phyloP scores from a whole-genome alignment of 2,329 filamentous ascomycete genomes.

The Ophiocordyceps camponoti-rufipedis region DNA sequence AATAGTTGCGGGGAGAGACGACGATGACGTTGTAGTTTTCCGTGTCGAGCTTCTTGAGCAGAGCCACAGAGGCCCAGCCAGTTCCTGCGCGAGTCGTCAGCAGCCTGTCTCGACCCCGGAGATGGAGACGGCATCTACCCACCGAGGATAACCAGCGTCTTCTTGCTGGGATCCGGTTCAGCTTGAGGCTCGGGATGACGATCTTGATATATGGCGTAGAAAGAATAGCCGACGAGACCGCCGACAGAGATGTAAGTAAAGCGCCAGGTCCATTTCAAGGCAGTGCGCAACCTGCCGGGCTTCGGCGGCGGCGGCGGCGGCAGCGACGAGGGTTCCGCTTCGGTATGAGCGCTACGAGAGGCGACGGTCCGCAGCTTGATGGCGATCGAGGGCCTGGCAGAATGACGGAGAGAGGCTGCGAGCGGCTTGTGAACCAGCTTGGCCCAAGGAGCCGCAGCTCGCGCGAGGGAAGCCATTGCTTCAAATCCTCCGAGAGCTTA shows the following conservation, averaged over 20 bases:
- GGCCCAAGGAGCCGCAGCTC: constrained; percentile 20
- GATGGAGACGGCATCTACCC: constrained; percentile 10
- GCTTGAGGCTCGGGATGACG: constrained; percentile 68
- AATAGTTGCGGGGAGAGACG: constrained; percentile 97
- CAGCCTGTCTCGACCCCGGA: constrained; percentile 1
- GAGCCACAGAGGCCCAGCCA: constrained; percentile 86
- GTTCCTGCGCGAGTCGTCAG: constrained; percentile 43
- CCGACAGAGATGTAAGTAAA: constrained; percentile 59
- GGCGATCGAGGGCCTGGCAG: constrained; percentile 13
- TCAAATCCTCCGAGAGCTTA: constrained; percentile 5
- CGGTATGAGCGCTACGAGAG: constrained; percentile 29
- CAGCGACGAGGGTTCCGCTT: constrained; percentile 25
- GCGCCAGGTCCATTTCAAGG: constrained; percentile 69
- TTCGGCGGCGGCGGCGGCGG: constrained; percentile 23
- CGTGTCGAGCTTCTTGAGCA: constrained; percentile 96
- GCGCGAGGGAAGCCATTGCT: constrained; percentile 27
- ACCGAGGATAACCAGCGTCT: constrained; percentile 94
- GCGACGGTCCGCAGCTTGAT: constrained; percentile 17
- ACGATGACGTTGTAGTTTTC: constrained; percentile 98
- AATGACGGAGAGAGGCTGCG: constrained; percentile 6
- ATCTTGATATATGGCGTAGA: constrained; percentile 67
- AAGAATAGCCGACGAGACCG: constrained; percentile 50
- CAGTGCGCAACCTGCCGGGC: constrained; percentile 42
- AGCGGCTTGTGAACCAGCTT: constrained; percentile 15
- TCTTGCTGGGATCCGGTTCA: constrained; percentile 71